Conservation (phyloP, 1,284 basidiomycete genomes). For the Erythrobasidium hasegawianum region DNA sequence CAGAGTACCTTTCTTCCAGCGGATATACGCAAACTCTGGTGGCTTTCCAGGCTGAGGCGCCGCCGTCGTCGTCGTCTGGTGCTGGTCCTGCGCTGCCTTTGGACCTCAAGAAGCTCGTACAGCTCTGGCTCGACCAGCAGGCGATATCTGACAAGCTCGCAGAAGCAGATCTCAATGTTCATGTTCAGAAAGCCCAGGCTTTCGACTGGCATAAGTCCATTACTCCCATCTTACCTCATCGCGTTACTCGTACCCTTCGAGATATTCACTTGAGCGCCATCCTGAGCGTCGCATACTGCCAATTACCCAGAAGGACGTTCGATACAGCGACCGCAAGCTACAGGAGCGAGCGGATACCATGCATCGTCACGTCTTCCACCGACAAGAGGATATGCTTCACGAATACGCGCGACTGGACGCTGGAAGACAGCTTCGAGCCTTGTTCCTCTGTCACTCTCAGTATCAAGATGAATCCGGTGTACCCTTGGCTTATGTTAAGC, state of each 20-base stretch:
- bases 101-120: slow-evolving; percentile 37
- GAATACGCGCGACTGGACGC: slow-evolving; percentile 19
- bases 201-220: slow-evolving; percentile 12
- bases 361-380: slow-evolving; percentile 41
- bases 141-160: slow-evolving; percentile 14
- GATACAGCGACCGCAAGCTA: slow-evolving; percentile 36
- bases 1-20: slow-evolving; percentile 8
- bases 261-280: slow-evolving; percentile 39
- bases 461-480: slow-evolving; percentile 34
- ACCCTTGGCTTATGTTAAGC: slow-evolving; percentile 34
- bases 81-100: slow-evolving; percentile 4
- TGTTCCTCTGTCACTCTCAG: slow-evolving; percentile 37
- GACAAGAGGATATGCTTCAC: slow-evolving; percentile 41
- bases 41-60: slow-evolving; percentile 33
- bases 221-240: neutral
- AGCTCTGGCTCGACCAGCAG: slow-evolving; percentile 28
- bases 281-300: slow-evolving; percentile 33
- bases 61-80: neutral
- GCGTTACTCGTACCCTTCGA: slow-evolving; percentile 21
- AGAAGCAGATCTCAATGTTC: slow-evolving; percentile 7
- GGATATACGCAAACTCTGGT: slow-evolving; percentile 34
- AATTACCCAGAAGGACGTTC: slow-evolving; percentile 37
- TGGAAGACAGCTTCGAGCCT: slow-evolving; percentile 39
- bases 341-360: slow-evolving; percentile 29
- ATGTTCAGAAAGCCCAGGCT: slow-evolving; percentile 10